These are phyloP conservation scores for Barnettozyma californica DNA, from an alignment of 805 yeast genomes.

Conservation along the genomic window DNA sequence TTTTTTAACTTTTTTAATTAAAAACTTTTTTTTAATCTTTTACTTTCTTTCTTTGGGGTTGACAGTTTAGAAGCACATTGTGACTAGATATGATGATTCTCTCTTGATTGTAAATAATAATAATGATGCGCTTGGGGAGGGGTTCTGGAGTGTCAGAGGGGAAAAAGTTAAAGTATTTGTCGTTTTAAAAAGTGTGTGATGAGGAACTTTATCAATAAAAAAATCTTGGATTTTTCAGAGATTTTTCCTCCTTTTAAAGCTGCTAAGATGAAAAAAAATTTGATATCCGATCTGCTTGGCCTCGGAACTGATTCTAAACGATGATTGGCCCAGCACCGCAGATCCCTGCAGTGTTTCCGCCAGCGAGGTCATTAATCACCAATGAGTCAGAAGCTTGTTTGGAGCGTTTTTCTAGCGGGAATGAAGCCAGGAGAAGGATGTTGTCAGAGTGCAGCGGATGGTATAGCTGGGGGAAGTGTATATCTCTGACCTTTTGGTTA, in stretches of 20 bases:
- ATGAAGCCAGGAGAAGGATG: no score
- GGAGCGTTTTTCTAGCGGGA: background rate
- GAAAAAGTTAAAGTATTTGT: background rate
- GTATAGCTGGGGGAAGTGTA: background rate
- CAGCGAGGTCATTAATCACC: background rate
- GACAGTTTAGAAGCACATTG: slow-evolving; percentile 24
- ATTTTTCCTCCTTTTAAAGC: background rate
- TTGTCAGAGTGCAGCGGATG: no score
- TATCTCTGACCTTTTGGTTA: no score
- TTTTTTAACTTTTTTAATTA: slow-evolving; percentile 7
- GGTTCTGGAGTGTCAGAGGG: background rate
- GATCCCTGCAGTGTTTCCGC: background rate
- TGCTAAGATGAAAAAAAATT: background rate
- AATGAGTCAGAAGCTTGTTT: background rate
- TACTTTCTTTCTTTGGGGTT: slow-evolving; percentile 11
- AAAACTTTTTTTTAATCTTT: slow-evolving; percentile 10
- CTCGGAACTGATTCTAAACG: background rate
- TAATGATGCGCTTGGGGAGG: background rate
- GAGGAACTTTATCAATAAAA: background rate
- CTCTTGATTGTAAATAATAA: background rate
- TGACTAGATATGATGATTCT: slow-evolving; percentile 4
- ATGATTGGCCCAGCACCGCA: background rate
- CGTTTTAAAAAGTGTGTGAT: background rate
- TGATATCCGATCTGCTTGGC: background rate
- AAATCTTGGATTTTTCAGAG: background rate